Evolutionary conservation across 2,329 filamentous ascomycete species (phyloP).

Genomic region (Xylariaceae sp.): DNA sequence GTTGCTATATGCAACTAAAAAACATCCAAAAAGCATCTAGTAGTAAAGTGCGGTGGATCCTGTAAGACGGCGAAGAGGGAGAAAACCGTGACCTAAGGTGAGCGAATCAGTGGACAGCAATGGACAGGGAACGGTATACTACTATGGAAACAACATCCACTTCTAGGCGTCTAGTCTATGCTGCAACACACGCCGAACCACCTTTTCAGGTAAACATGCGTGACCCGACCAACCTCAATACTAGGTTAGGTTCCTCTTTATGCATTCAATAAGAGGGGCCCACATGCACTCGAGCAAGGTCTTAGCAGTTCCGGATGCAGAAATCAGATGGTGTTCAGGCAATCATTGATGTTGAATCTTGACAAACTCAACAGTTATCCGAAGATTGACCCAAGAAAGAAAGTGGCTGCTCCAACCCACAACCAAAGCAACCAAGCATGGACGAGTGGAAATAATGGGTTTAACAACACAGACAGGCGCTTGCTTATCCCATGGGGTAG

Average conservation of each 20-base stretch:
- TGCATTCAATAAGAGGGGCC: conserved; percentile 18
- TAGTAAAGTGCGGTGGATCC: conserved; percentile 33
- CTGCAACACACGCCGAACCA: conserved; percentile 21
- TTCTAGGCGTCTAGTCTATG: conserved; percentile 17
- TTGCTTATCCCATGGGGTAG: no score
- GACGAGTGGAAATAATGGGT: no score
- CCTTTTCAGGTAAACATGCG: conserved; percentile 5
- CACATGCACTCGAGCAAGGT: conserved; percentile 4
- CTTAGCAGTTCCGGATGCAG: conserved; percentile 7
- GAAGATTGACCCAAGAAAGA: no score
- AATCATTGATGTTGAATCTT: conserved; percentile 1
- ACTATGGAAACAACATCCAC: conserved; percentile 26
- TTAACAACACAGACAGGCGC: no score
- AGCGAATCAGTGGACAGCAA: conserved; percentile 27
- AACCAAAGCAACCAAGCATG: no score
- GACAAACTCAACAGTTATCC: no score
- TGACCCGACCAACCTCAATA: conserved; percentile 10
- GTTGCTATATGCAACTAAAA: conserved; percentile 28
- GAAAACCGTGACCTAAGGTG: conserved; percentile 18
- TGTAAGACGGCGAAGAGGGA: conserved; percentile 30
- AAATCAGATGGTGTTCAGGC: no score
- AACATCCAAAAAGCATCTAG: conserved; percentile 24
- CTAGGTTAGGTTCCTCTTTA: conserved; percentile 17
- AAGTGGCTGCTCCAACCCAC: no score
- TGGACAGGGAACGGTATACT: conserved; percentile 6